These are phyloP conservation scores for Limonium bicolor DNA, from an alignment of 148 eudicot genomes.

Conservation along the genomic window DNA sequence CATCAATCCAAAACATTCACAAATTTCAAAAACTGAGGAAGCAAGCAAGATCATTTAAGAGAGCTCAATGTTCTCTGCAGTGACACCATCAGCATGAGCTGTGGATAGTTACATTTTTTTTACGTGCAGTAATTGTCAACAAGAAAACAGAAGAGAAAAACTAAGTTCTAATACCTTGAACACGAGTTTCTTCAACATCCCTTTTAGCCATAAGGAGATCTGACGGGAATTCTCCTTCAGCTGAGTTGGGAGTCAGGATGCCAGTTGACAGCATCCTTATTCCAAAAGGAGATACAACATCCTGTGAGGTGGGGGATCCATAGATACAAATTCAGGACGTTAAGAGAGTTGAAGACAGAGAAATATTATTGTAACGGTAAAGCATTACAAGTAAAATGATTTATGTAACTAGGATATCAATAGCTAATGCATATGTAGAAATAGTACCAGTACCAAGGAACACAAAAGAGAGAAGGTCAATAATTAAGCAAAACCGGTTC, in stretches of 20 bases:
- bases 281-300: constrained; percentile 8
- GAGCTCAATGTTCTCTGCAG: no score
- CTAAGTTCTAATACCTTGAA: background rate
- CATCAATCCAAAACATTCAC: no score
- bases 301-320: background rate
- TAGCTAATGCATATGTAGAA: background rate
- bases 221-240: constrained; percentile 50
- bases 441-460: background rate
- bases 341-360: background rate
- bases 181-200: constrained; percentile 11
- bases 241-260: constrained; percentile 45
- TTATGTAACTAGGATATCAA: background rate
- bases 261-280: constrained; percentile 44
- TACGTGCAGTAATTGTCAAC: no score
- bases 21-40: no score
- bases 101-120: no score
- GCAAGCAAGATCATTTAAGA: no score
- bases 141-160: background rate
- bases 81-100: no score
- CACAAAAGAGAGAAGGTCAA: no score
- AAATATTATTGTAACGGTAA: background rate
- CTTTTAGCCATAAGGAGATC: constrained; percentile 37
- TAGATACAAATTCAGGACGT: background rate
- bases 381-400: background rate
- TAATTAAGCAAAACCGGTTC: no score